Evolutionary conservation across 1,139 yeast species (phyloP), one percentile per base, ranked within the genome.

Genomic region (Suhomyces bribrorum): DNA sequence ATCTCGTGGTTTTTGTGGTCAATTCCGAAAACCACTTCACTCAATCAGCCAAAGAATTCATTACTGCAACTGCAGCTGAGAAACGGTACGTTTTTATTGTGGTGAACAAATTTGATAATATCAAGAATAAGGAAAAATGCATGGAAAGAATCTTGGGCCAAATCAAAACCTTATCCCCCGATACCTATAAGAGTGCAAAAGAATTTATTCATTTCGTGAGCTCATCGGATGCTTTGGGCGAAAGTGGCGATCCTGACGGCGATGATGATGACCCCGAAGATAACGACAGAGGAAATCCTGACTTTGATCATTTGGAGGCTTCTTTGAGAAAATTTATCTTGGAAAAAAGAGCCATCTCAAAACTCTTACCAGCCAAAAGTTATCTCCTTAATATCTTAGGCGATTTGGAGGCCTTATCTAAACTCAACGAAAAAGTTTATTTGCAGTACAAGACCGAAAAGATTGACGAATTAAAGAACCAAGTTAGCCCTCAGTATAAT

Each of bases 21-120:
- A 86, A 86, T 57, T 95, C 98, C 0, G 97, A 90, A 56, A 94
- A 94, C 53, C 97, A 92, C 59, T 86, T 94, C 55, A 94, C 99
- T 0, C 69, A 88, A 37, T 86, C 96, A 0, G 97, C 97, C 1
- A 86, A 88, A 52, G 98, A 94, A 54, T 94, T 94, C 53, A 87
- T 94, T 39, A 75, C 92, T 4, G 81, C 88, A 29, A 96, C 97
- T 2, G 92, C 96, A 1, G 83, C 83, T 38, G 99, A 94, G 54
- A 92, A 90, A 63, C 82, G 94, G 45, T 79, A 89, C 47, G 87
- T 92, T 36, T 94, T 94, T 57, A 89, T 94, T 56, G 97, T 94
- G 14, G 95, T 92, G 31, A 94, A 94, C 64, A 79, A 86, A 54
- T 94, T 88, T 59, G 97, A 92, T 62, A 81, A 78, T 47, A 90